Base-by-base conservation (phyloP, 306 rosid genomes). In the Castanea crenata region DNA sequence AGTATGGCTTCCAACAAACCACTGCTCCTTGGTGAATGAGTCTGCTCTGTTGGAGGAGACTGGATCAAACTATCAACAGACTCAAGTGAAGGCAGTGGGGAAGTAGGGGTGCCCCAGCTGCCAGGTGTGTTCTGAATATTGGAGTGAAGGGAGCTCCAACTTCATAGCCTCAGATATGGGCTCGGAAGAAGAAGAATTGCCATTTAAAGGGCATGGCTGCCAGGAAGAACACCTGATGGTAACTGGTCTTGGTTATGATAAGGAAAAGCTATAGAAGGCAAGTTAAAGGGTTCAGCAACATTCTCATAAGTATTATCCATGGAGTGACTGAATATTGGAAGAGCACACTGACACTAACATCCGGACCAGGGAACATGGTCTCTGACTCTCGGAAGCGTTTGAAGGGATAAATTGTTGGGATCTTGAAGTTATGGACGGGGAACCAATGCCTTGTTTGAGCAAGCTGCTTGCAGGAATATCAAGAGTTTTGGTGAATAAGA, bases 121-220 rank as follows among this genome's bases (percentile, higher is more conserved):
- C 86, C 80, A 69, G 82, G 78, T 90, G 96, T 86, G 97, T 75
- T 85, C 87, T 31, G 82, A 61, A 92, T 84, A 89, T 94, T 92
- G 98, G 98, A 90, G 88, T 92, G 98, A 94, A 94, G 98, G 98
- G 98, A 90, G 96, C 96, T 92, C 98, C 86, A 68, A 81, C 91
- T 87, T 90, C 94, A 77, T 87, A 62, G 85, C 65, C 91, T 84
- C 88, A 31, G 67, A 57, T 74, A 80, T 4, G 88, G 92, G 87
- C 84, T 23, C 74, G 79, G 94, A 92, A 89, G 92, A 89, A 62
- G 96, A 87, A 83, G 88, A 81, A 72, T 88, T 93, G 87, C 90
- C 98, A 89, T 89, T 88, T 90, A 84, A 55, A 79, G 56, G 91
- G 92, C 81, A 82, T 94, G 97, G 87, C 90, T 54, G 72, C 89